Conservation (phyloP, 2,329 filamentous ascomycete genomes). For the Fusarium haematococcum region DNA sequence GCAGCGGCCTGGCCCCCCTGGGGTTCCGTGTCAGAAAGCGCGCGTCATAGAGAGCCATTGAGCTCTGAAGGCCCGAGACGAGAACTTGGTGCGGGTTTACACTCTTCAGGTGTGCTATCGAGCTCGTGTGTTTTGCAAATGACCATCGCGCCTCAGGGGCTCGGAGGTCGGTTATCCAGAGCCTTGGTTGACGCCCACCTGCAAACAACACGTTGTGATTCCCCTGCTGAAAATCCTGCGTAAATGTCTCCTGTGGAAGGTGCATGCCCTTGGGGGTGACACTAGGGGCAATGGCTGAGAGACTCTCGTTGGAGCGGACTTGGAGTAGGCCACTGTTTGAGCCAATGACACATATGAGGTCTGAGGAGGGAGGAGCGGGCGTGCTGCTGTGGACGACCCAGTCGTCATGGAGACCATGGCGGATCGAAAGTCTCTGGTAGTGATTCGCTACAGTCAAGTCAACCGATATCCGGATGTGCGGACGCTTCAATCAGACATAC, state of each 20-base stretch:
- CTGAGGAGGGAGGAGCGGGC: constrained; percentile 54
- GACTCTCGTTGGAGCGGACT: constrained; percentile 47
- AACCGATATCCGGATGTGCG: not conserved
- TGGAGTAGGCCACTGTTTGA: constrained; percentile 60
- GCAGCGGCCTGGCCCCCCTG: constrained; percentile 51
- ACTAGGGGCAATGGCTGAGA: constrained; percentile 50
- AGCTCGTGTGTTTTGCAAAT: constrained; percentile 51
- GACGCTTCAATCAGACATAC: constrained; percentile 37
- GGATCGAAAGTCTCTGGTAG: constrained; percentile 49
- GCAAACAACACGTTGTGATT: constrained; percentile 61
- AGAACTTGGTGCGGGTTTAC: constrained; percentile 64
- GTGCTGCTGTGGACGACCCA: constrained; percentile 56
- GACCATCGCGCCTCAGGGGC: constrained; percentile 48
- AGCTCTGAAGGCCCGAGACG: constrained; percentile 61
- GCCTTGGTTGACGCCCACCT: constrained; percentile 61
- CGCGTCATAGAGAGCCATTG: constrained; percentile 68
- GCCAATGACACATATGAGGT: constrained; percentile 60
- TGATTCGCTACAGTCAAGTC: constrained; percentile 42
- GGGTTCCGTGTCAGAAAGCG: constrained; percentile 53
- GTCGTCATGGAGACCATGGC: constrained; percentile 40
- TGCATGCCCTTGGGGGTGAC: constrained; percentile 31
- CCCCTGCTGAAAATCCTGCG: constrained; percentile 59
- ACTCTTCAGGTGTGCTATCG: constrained; percentile 63
- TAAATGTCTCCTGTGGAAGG: constrained; percentile 56
- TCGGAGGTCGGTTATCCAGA: constrained; percentile 62